A percentile compares a stretch with the other conserved stretches of the same genome.
Evolutionary conservation across 495 filamentous ascomycete genomes (phyloP).

Genomic region (Cladorrhinum samala): DNA sequence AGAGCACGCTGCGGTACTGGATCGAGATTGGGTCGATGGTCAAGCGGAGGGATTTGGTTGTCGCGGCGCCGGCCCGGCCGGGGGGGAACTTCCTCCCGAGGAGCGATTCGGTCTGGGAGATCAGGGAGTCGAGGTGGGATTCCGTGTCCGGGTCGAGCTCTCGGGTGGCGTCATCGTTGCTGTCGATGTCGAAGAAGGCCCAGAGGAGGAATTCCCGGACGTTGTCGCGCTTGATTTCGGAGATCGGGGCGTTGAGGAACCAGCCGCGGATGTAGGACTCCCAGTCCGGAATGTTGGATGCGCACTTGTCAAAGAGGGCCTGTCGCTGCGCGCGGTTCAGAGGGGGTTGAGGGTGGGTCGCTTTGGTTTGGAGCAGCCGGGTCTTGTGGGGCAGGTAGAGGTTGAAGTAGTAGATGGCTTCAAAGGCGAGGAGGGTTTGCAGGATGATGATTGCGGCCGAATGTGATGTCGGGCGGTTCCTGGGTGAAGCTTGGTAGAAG

Average conservation of each 20-base stretch:
- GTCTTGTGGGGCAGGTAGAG: slow-evolving; percentile 49
- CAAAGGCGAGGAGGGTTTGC: slow-evolving; percentile 33
- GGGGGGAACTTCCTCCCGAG: slow-evolving; percentile 41
- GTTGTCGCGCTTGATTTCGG: slow-evolving; percentile 59
- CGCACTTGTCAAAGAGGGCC: slow-evolving; percentile 50
- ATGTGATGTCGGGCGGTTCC: not conserved
- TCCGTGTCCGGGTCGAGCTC: slow-evolving; percentile 27
- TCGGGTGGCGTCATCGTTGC: not conserved
- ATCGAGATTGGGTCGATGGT: slow-evolving; percentile 60
- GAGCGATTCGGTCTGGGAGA: slow-evolving; percentile 41
- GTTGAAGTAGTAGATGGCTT: slow-evolving; percentile 48
- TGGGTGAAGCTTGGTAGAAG: slow-evolving; percentile 11
- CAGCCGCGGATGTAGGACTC: slow-evolving; percentile 54
- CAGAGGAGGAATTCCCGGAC: slow-evolving; percentile 58
- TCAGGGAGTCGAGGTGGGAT: slow-evolving; percentile 54
- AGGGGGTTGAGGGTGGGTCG: slow-evolving; percentile 31
- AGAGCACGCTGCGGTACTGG: slow-evolving; percentile 54
- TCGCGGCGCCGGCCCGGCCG: slow-evolving; percentile 46
- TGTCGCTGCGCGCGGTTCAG: slow-evolving; percentile 33
- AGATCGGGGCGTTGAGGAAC: slow-evolving; percentile 55
- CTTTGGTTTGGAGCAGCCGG: slow-evolving; percentile 45
- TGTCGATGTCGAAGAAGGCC: slow-evolving; percentile 53
- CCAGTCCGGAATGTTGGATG: slow-evolving; percentile 47
- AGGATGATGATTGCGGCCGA: slow-evolving; percentile 8
- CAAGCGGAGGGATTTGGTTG: slow-evolving; percentile 46